Percentiles rank a stretch among this genome's conserved stretches.
Evolutionary conservation across 371 early-diverging fungal genomes (phyloP).

Genomic region (Rhizopus delemar): DNA sequence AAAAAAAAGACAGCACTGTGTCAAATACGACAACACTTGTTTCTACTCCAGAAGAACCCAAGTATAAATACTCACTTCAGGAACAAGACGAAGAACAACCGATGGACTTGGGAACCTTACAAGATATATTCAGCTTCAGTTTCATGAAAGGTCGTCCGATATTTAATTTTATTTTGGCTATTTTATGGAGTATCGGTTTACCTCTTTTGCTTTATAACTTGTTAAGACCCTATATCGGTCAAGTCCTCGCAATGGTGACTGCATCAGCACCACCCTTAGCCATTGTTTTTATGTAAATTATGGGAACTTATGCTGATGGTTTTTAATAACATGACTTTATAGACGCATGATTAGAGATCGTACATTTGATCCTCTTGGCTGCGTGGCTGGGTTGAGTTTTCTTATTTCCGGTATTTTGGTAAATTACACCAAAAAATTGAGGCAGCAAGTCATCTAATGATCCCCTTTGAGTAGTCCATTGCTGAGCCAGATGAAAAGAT

Average conservation of each 20-base stretch:
- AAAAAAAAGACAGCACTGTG: neutral
- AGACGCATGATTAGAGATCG: conserved; percentile 32
- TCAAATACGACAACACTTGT: neutral
- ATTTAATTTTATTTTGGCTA: conserved; percentile 29
- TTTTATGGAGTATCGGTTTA: conserved; percentile 34
- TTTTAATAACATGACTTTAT: neutral
- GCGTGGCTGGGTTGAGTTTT: conserved; percentile 34
- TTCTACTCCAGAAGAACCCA: neutral
- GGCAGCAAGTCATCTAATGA: neutral
- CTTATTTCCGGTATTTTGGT: conserved; percentile 37
- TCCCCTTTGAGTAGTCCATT: conserved; percentile 34
- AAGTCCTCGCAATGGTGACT: conserved; percentile 30
- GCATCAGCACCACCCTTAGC: conserved; percentile 32
- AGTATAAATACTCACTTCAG: conserved; percentile 5
- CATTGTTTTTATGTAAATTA: conserved; percentile 25
- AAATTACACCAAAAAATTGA: conserved; percentile 6
- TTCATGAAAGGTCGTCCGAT: conserved; percentile 32
- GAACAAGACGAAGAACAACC: conserved; percentile 28
- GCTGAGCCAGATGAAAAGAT: conserved; percentile 36
- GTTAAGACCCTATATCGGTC: conserved; percentile 27
- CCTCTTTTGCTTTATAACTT: conserved; percentile 29
- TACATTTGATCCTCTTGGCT: conserved; percentile 31
- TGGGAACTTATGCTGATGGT: too few species aligned
- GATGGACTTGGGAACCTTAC: conserved; percentile 28
- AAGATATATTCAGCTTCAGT: conserved; percentile 30